Conservation (phyloP, 345 rosid species). For the Heritiera littoralis region DNA sequence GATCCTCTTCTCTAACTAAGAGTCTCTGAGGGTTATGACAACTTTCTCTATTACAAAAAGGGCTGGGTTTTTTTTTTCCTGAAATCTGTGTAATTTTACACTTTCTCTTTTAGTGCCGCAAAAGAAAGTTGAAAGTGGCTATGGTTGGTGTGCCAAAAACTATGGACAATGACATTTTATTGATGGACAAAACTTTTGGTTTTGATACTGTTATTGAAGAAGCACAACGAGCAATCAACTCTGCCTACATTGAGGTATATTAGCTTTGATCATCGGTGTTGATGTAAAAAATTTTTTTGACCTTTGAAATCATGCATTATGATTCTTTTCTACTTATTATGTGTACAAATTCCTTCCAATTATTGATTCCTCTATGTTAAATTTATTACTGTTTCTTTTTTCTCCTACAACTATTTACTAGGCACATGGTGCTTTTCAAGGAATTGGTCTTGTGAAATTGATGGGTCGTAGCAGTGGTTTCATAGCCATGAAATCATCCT, state of each 20-base stretch:
- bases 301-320: conserved; percentile 10
- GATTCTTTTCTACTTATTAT: conserved; percentile 8
- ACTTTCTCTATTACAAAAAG: background rate
- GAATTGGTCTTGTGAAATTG: conserved; percentile 88
- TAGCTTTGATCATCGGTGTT: background rate
- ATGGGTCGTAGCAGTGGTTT: conserved; percentile 99
- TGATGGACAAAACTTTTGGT: conserved; percentile 98
- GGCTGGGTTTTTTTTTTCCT: background rate
- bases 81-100: background rate
- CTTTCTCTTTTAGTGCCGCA: conserved; percentile 60
- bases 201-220: conserved; percentile 99
- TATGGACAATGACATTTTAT: conserved; percentile 89
- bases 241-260: conserved; percentile 94
- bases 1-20: conserved; percentile 2
- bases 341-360: conserved; percentile 15
- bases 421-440: conserved; percentile 99
- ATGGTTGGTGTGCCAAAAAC: conserved; percentile 99
- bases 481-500: conserved; percentile 97
- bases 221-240: conserved; percentile 95
- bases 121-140: conserved; percentile 71
- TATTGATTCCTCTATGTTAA: conserved; percentile 1
- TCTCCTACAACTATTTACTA: conserved; percentile 24
- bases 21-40: background rate
- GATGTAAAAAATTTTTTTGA: background rate
- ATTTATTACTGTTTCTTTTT: background rate